A percentile compares a stretch with the other conserved stretches of the same genome.
These are phyloP conservation scores for Purshia tridentata DNA, from an alignment of 306 rosid species.

Conservation along the genomic window DNA sequence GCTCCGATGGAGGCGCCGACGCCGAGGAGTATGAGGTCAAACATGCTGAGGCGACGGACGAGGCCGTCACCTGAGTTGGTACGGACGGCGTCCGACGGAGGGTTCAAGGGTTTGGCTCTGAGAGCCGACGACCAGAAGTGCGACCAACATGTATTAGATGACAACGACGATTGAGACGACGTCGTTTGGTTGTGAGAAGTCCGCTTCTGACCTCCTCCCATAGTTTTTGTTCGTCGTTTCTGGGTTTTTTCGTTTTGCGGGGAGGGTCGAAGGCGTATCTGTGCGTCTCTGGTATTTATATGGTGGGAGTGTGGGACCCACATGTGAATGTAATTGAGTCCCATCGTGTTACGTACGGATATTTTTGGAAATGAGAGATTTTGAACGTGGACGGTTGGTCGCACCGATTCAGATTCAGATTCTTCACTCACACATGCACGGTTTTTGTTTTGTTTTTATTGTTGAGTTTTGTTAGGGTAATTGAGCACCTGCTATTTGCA, in stretches of 20 bases:
- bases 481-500: too few relatives aligned
- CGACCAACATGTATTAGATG: conserved; percentile 37
- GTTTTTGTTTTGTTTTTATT: too few relatives aligned
- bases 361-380: too few relatives aligned
- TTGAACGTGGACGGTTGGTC: too few relatives aligned
- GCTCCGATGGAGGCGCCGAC: conserved; percentile 96
- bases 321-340: too few relatives aligned
- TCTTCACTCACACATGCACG: too few relatives aligned
- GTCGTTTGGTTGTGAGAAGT: conserved; percentile 16
- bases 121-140: conserved; percentile 77
- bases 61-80: conserved; percentile 60
- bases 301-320: too few relatives aligned
- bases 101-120: conserved; percentile 52
- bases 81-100: conserved; percentile 52
- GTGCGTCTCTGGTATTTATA: neutral
- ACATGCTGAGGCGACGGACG: conserved; percentile 72
- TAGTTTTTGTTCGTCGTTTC: neutral
- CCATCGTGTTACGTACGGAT: too few relatives aligned
- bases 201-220: conserved; percentile 27
- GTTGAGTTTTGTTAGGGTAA: too few relatives aligned
- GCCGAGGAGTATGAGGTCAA: conserved; percentile 86
- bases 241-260: neutral
- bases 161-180: conserved; percentile 23
- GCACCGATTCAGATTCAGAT: too few relatives aligned
- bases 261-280: neutral